Base-by-base conservation (phyloP, 169 alveolate genomes). In the Plasmodium gallinaceum region DNA sequence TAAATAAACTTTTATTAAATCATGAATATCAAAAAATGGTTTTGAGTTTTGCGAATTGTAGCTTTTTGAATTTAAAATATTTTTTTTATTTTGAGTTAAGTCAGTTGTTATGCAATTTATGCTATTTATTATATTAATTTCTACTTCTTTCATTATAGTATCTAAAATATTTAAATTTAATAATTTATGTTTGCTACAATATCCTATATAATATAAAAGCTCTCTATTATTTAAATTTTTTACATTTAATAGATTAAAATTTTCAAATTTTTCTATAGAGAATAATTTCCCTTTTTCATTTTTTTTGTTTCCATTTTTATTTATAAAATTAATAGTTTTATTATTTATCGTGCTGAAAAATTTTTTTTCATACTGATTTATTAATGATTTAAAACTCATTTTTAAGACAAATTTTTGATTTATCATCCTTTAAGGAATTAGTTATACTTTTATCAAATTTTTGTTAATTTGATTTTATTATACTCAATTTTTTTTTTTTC, bases 11-110 rank as follows among this genome's bases (percentile, higher is more conserved):
- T 80, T 80, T 16, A 80, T 60, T 46, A 80, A 68, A 80, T 80
- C 90, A 62, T 80, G 90, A 37, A 80, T 80, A 71, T 80, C 90
- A 48, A 80, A 80, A 80, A 80, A 80, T 26, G 90, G 85, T 51
- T 80, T 68, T 68, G 8, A 18, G 7, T 65, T 80, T 43, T 26
- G 51, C 43, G 12, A 32, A 58, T 51, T 39, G 26, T 80, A 80
- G 32, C 74, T 66, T 60, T 80, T 68, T 7, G 80, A 60, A 80
- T 80, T 80, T 80, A 80, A 62, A 32, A 80, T 80, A 80, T 80
- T 80, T 80, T 80, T 65, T 65, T 65, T 51, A 68, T 80, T 80
- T 37, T 68, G 60, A 32, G 26, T 43, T 66, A 80, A 80, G 37
- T 80, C 83, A 20, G 39, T 51, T 22, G 90, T 51, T 24, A 68